phyloP scores from a whole-genome alignment of 2,329 filamentous ascomycete species.

The Colletotrichum sansevieriae region DNA sequence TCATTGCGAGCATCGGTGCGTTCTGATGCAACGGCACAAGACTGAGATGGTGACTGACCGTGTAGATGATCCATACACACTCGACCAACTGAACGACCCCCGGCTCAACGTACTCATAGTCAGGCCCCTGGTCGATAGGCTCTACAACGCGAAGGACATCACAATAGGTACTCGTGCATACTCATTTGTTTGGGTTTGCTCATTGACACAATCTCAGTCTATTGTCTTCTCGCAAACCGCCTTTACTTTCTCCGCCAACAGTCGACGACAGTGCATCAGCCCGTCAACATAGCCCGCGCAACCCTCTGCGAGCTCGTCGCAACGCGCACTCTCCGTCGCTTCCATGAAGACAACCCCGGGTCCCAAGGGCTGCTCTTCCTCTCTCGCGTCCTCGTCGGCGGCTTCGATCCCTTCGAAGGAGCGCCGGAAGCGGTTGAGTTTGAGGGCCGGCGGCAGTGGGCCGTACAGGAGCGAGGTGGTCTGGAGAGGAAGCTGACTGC shows the following conservation, averaged over 20 bases:
- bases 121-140: conserved; percentile 75
- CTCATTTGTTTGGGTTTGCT: neutral
- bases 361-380: conserved; percentile 73
- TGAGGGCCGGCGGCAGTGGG: conserved; percentile 50
- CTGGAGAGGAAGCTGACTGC: conserved; percentile 72
- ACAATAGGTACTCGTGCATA: conserved; percentile 64
- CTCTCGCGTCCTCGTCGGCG: conserved; percentile 77
- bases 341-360: conserved; percentile 76
- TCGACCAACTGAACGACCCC: conserved; percentile 75
- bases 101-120: conserved; percentile 76
- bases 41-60: neutral
- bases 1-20: conserved; percentile 36
- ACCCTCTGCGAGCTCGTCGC: conserved; percentile 78
- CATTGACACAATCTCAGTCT: conserved; percentile 60
- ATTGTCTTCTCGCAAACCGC: conserved; percentile 78
- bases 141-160: conserved; percentile 75
- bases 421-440: conserved; percentile 70
- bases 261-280: conserved; percentile 74
- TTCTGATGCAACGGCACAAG: neutral
- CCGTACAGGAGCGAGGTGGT: conserved; percentile 54
- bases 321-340: conserved; percentile 73
- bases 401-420: conserved; percentile 79
- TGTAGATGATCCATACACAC: conserved; percentile 58
- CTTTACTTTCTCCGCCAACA: conserved; percentile 78
- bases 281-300: conserved; percentile 76